Evolutionary conservation across 495 filamentous ascomycete genomes (phyloP).

Genomic region (Parathielavia appendiculata): DNA sequence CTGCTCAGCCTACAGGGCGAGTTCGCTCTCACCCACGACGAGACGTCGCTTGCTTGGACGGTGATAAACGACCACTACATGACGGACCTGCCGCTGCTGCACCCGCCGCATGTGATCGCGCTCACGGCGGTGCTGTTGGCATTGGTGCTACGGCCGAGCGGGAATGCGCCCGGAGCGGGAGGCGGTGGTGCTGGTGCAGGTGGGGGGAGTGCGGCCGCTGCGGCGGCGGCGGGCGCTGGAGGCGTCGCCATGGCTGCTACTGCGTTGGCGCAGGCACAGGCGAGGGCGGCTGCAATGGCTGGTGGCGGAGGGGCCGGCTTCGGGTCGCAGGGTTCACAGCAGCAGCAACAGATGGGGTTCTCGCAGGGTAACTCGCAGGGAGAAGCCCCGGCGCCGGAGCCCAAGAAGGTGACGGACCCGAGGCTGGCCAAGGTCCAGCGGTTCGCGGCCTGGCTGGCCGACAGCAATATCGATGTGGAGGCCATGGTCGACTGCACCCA

Average conservation of each 20-base stretch:
- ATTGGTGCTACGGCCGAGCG: conserved; percentile 61
- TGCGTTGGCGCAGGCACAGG: conserved; percentile 39
- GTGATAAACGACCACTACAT: conserved; percentile 96
- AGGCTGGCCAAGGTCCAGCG: conserved; percentile 58
- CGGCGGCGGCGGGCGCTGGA: conserved; percentile 14
- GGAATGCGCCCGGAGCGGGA: conserved; percentile 1
- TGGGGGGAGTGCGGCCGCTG: background rate
- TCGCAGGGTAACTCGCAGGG: conserved; percentile 7
- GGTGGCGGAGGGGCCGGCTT: conserved; percentile 10
- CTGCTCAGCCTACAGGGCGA: conserved; percentile 66
- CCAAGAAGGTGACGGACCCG: conserved; percentile 34
- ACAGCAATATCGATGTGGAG: conserved; percentile 88
- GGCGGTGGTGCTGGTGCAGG: background rate
- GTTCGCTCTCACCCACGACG: conserved; percentile 69
- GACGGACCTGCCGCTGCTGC: conserved; percentile 84
- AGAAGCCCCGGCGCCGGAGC: conserved; percentile 16
- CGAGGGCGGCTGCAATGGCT: conserved; percentile 16
- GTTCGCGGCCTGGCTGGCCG: conserved; percentile 79
- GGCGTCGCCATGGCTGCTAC: conserved; percentile 39
- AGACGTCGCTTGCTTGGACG: conserved; percentile 70
- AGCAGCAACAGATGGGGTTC: conserved; percentile 3
- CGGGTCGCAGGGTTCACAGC: conserved; percentile 10
- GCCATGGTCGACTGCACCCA: conserved; percentile 90
- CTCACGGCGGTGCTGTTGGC: conserved; percentile 85
- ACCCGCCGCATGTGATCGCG: conserved; percentile 85